Evolutionary conservation across 2,329 filamentous ascomycete genomes (phyloP).

Genomic region (Fusarium poae): DNA sequence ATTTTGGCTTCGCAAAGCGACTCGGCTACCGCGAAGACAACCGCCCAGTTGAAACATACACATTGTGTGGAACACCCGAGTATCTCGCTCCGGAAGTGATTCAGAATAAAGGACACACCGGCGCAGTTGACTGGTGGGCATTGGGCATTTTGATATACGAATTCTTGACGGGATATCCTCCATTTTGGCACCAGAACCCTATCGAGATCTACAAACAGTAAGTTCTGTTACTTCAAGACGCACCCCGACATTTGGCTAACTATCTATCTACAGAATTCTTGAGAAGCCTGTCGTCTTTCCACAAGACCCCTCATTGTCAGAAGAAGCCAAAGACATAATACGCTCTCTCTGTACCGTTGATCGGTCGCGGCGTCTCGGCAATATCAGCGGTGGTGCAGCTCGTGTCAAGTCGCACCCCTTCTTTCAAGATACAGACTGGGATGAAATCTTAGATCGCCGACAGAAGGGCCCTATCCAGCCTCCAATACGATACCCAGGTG

Average conservation of each 20-base stretch:
- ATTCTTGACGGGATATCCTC: slow-evolving; percentile 86
- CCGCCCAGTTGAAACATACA: slow-evolving; percentile 77
- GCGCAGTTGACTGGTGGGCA: slow-evolving; percentile 89
- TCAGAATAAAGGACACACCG: slow-evolving; percentile 81
- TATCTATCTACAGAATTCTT: slow-evolving; percentile 70
- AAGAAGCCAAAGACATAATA: slow-evolving; percentile 80
- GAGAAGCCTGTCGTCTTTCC: slow-evolving; percentile 83
- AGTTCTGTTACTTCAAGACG: slow-evolving; percentile 45
- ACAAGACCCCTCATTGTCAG: slow-evolving; percentile 72
- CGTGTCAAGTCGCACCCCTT: slow-evolving; percentile 82
- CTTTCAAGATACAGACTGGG: slow-evolving; percentile 80
- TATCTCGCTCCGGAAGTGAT: slow-evolving; percentile 89
- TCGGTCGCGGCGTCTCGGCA: slow-evolving; percentile 81
- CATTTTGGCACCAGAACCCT: slow-evolving; percentile 88
- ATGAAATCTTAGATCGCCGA: slow-evolving; percentile 74
- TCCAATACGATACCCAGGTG: slow-evolving; percentile 77
- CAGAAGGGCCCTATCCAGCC: slow-evolving; percentile 79
- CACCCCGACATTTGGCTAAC: slow-evolving; percentile 14
- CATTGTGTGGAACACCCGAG: slow-evolving; percentile 85
- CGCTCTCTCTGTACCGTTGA: slow-evolving; percentile 82
- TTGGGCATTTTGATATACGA: slow-evolving; percentile 87
- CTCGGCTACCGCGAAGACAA: slow-evolving; percentile 67
- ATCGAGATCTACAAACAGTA: slow-evolving; percentile 88
- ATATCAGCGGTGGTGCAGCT: slow-evolving; percentile 79
- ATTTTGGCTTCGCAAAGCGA: slow-evolving; percentile 88